Percentiles rank a stretch among this genome's conserved stretches.
Conservation (phyloP, 208 protist genomes). For the Trichomonas gallinae region DNA sequence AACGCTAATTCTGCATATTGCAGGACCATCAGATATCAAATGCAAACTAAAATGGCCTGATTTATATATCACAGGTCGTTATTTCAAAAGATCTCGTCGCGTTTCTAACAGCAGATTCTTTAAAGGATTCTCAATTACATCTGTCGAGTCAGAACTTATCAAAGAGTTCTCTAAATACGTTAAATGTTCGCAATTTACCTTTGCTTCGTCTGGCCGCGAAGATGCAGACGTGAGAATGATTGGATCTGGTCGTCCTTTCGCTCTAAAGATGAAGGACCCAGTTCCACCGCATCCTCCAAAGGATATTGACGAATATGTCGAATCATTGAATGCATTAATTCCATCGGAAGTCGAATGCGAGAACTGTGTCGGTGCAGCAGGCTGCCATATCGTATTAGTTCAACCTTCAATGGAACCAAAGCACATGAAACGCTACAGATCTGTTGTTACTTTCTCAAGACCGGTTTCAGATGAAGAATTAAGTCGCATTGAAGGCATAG, state of each 20-base stretch:
- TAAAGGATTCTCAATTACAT: neutral
- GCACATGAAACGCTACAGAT: constrained; percentile 27
- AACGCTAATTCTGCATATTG: neutral
- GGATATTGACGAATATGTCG: neutral
- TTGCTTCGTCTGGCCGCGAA: constrained; percentile 39
- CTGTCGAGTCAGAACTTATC: neutral
- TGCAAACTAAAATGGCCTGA: neutral
- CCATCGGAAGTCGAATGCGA: neutral
- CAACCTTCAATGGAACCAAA: neutral
- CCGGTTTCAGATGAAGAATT: neutral
- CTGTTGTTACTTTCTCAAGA: constrained; percentile 21
- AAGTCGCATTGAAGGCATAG: neutral
- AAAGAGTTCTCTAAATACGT: neutral
- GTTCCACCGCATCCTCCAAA: neutral
- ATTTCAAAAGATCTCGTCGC: neutral
- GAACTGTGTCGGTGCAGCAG: neutral
- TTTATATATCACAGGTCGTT: neutral
- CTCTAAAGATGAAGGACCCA: constrained; percentile 36
- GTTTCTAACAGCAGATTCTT: neutral
- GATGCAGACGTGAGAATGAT: constrained; percentile 52
- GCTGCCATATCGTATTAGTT: no score
- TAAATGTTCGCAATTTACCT: neutral
- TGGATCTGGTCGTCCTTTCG: constrained; percentile 42
- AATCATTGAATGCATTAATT: neutral
- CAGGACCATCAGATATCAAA: neutral